phyloP scores from a whole-genome alignment of 371 early-diverging fungal genomes.

The Saksenaea vasiformis region DNA sequence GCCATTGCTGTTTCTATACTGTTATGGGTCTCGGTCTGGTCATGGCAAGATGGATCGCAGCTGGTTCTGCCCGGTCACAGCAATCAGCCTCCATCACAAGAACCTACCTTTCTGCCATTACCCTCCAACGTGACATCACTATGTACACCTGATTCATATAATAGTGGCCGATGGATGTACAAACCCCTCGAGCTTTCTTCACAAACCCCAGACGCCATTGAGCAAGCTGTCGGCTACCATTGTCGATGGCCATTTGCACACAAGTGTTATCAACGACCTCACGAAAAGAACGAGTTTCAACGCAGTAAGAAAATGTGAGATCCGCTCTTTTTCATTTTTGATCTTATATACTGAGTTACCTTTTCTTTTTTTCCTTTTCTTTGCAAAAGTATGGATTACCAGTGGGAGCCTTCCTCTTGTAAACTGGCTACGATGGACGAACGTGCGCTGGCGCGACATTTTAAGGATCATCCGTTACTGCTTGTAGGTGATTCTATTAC shows the following conservation, averaged over 20 bases:
- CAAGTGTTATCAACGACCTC: constrained; percentile 32
- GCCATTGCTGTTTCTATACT: constrained; percentile 13
- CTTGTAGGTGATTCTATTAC: constrained; percentile 47
- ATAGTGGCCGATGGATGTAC: constrained; percentile 36
- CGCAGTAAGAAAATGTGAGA: constrained; percentile 39
- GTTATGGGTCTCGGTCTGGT: constrained; percentile 18
- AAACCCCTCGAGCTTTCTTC: constrained; percentile 16
- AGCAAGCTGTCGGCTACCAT: constrained; percentile 26
- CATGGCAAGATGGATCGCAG: constrained; percentile 8
- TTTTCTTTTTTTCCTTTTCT: neutral
- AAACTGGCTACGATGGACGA: constrained; percentile 24
- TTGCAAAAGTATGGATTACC: constrained; percentile 30
- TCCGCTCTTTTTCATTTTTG: neutral
- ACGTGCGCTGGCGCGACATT: constrained; percentile 27
- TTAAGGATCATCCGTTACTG: constrained; percentile 32
- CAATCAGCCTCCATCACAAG: neutral
- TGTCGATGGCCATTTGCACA: constrained; percentile 36
- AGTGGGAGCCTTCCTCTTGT: constrained; percentile 35
- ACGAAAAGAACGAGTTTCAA: constrained; percentile 23
- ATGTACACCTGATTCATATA: constrained; percentile 27
- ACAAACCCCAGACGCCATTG: constrained; percentile 24
- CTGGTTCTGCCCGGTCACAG: constrained; percentile 1
- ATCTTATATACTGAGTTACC: too few species aligned
- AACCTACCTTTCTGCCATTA: neutral
- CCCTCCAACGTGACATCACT: constrained; percentile 12